Evolutionary conservation across 176 grass and related monocot genomes (phyloP), one percentile per base, ranked within the genome.

Genomic region (Oryza rufipogon): DNA sequence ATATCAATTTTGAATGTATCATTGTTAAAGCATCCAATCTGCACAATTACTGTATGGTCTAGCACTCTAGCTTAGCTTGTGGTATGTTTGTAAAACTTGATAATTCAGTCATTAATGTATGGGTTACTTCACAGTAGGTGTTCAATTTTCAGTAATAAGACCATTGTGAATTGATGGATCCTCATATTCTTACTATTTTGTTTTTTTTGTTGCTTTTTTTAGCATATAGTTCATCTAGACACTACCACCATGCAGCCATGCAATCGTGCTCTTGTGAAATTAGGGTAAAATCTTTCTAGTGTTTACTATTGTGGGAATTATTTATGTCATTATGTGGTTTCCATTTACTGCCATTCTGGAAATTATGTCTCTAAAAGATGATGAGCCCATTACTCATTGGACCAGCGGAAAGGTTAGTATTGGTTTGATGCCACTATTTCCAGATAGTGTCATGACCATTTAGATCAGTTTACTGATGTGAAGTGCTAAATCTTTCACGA

Each of bases 341-440:
- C 49, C 25, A 64, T 44, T 60, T 47, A 28, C 63, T 20, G 20
- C 52, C 10, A 12, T 60, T 12, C 5, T 30, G 7, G 3, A 42
- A n/a, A 28, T 83, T 82, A 5, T 22, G 7, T 54, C n/a, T 81
- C 7, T 81, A 81, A 81, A 81, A 81, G 32, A 60, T 26, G 41
- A 23, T 73, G 16, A 65, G 11, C 4, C 7, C 33, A 81, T 14
- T 25, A 39, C 52, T 7, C 0, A 23, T 25, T 56, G 39, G 8
- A 60, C 48, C n/a, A 66, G 16, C 2, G 10, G 56, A 23, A 75
- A 36, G 7, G 8, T 36, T 20, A 74, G 17, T 84, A 39, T 48
- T 34, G 70, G 26, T 23, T 2, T 75, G 25, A 9, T 74, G 58
- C 54, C 9, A 63, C n/a, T 63, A 63, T 6, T 22, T 49, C 41